A percentile compares a stretch with the other conserved stretches of the same genome.
Conservation (phyloP, 2,329 filamentous ascomycete genomes). For the Macrophomina phaseolina region DNA sequence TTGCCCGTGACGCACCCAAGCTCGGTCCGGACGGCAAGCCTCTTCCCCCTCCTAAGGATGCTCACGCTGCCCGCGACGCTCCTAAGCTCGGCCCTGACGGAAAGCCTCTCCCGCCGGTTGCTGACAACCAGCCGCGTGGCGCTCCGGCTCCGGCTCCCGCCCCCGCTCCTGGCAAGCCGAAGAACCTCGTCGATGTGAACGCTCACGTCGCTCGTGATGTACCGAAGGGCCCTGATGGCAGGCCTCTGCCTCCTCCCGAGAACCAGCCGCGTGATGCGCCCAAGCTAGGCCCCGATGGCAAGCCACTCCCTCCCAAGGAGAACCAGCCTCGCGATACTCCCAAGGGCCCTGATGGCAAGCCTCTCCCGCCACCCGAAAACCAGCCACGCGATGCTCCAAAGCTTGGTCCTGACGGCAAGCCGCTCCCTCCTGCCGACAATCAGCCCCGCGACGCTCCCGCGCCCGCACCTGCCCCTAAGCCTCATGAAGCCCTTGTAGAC, state of each 20-base stretch:
- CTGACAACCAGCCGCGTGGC: neutral
- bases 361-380: neutral
- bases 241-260: neutral
- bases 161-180: neutral
- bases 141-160: constrained; percentile 1
- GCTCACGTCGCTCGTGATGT: constrained; percentile 6
- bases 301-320: neutral
- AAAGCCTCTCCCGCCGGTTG: neutral
- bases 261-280: neutral
- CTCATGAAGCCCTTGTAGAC: neutral
- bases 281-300: neutral
- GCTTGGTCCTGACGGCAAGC: neutral
- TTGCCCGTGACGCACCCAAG: neutral
- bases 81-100: neutral
- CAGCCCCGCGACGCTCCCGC: constrained; percentile 3
- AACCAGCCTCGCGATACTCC: neutral
- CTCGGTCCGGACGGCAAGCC: neutral
- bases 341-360: neutral
- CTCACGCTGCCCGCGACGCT: constrained; percentile 13
- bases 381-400: neutral
- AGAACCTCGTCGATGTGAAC: constrained; percentile 3
- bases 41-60: neutral
- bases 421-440: neutral
- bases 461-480: neutral
- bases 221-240: neutral